Base-by-base conservation (phyloP, 768 basidiomycete genomes). In the Tulasnella sp. region DNA sequence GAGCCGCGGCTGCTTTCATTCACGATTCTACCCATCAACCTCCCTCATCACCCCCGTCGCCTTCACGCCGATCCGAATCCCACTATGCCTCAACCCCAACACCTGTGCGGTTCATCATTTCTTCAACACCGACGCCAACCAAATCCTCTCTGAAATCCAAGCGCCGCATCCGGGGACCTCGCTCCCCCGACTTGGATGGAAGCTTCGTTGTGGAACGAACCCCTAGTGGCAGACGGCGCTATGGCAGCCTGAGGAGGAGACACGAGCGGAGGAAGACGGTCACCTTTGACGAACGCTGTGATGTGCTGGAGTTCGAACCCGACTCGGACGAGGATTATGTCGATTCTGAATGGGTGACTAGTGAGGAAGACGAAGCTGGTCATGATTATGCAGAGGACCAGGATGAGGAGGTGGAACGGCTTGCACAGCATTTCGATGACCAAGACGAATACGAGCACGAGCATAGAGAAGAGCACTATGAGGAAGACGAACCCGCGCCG, bases 281-380 rank as follows among this genome's bases (percentile, higher is more conserved):
- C 37, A 92, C 89, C 0, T 96, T 92, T 78, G 88, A 91, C 82
- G 91, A 93, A 80, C 87, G 89, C 15, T 93, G 92, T 80, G 93
- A 95, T 79, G 93, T 96, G 15, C 83, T 94, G 40, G 93, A 94
- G 82, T 94, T 93, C 82, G 91, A 93, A 77, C 85, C 87, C 26
- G 91, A 89, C 16, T 88, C 55, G 29, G 42, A 67, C 32, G 75
- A 73, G 32, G 69, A 77, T 5, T 57, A 39, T n/a, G 74, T 61
- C 37, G 78, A 61, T 32, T 46, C 48, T 13, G 75, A 76, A 39
- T 76, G 75, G 75, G 55, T 76, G 18, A 76, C 75, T 3, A 76
- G 48, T n/a, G 75, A 92, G 73, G 69, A 72, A 15, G 71, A 79
- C 13, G 75, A 74, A n/a, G 44, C 40, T 40, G 61, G 29, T 13